Evolutionary conservation across 73 alveolate genomes (phyloP).

Genomic region (Tetrahymena malaccensis): DNA sequence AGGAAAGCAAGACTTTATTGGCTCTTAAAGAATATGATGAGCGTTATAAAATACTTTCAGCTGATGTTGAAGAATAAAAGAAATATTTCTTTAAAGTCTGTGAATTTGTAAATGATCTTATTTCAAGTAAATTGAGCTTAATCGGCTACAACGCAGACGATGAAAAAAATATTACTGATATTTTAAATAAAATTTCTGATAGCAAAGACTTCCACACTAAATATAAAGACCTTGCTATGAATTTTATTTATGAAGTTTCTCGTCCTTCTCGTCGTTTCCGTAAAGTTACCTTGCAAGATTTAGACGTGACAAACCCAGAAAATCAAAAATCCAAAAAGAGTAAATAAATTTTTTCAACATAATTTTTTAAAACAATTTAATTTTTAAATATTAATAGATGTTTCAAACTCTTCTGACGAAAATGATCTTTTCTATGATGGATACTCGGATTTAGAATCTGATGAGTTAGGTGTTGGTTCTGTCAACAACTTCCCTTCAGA

Average conservation of each 20-base stretch:
- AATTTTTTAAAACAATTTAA: neutral
- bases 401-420: neutral
- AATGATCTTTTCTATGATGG: neutral
- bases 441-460: neutral
- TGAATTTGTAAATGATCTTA: slow-evolving; percentile 39
- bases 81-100: slow-evolving; percentile 55
- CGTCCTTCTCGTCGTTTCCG: slow-evolving; percentile 36
- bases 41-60: neutral
- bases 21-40: slow-evolving; percentile 39
- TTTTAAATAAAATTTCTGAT: slow-evolving; percentile 32
- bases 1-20: slow-evolving; percentile 42
- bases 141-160: slow-evolving; percentile 51
- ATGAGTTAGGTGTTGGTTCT: neutral
- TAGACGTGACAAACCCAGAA: neutral
- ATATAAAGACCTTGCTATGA: slow-evolving; percentile 35
- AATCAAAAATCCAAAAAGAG: neutral
- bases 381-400: neutral
- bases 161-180: slow-evolving; percentile 50
- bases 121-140: slow-evolving; percentile 39
- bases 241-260: slow-evolving; percentile 20
- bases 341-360: neutral
- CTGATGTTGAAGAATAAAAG: slow-evolving; percentile 32
- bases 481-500: neutral
- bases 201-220: slow-evolving; percentile 20
- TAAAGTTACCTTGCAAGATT: slow-evolving; percentile 8